Base-by-base conservation (phyloP, 2,329 filamentous ascomycete species). In the Aspergillus sergii region DNA sequence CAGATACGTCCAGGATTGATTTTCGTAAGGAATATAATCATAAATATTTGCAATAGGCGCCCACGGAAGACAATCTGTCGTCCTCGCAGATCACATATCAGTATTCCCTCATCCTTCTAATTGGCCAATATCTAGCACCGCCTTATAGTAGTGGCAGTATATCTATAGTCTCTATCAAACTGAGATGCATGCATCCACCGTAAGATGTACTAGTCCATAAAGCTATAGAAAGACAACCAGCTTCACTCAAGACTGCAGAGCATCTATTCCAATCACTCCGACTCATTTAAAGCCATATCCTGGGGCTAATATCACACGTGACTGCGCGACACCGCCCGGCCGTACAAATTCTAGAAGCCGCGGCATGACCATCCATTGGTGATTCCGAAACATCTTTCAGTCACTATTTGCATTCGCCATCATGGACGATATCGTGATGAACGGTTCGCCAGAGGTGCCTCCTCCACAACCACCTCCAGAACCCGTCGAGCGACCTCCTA, bases 391-490 rank as follows among this genome's bases (percentile, higher is more conserved):
- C 41, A 28, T 62, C 28, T 46, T 46, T 51, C 50, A 51, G 28
- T 50, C 57, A 19, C 58, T 34, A 34, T 41, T 28, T 48, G 36
- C 26, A 23, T 43, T 23, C 14, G 48, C 39, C 46, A 75, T 57
- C 30, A 80, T 80, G 78, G 74, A 78, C 57, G 72, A 67, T 34
- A 73, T 73, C 61, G 61, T 74, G 58, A 69, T 70, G 46, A 76
- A 76, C 65, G 72, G 69, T 46, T 61, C 68, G 10, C 61, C 62
- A 48, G 63, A 72, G 39, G 66, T 60, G 28, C 60, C 61, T 5
- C 68, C 75, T 58, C 74, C 74, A 16, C 69, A 62, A n/a, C 78
- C 78, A 58, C 77, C 77, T 32, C 72, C 74, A 59, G 77, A 79
- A 36, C 72, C 73, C 46, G 56, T 75, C 36, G 75, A 77, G 70